These are phyloP conservation scores for Sporothrix dimorphospora DNA, from an alignment of 2,329 filamentous ascomycete species.

Conservation along the genomic window DNA sequence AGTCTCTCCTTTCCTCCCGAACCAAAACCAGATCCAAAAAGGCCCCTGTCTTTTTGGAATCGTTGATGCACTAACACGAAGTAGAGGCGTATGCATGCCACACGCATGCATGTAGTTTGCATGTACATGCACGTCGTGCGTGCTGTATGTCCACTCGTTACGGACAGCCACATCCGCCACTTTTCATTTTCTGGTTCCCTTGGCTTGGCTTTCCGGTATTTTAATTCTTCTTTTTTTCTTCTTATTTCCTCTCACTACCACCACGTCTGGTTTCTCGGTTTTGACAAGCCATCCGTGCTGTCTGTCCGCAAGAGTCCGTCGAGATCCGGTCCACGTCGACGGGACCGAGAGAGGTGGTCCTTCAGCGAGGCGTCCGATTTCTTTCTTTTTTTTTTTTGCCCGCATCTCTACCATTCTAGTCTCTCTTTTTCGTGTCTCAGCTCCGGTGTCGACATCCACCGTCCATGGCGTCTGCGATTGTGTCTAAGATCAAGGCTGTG, in stretches of 20 bases:
- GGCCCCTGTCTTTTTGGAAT: conserved; percentile 5
- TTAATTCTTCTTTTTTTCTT: neutral
- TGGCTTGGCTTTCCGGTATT: neutral
- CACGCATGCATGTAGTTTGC: conserved; percentile 7
- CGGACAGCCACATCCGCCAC: conserved; percentile 15
- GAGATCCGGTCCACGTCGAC: neutral
- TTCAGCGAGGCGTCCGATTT: neutral
- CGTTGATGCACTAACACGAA: conserved; percentile 18
- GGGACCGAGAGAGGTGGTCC: neutral
- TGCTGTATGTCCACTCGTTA: neutral
- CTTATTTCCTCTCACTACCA: neutral
- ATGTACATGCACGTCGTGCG: neutral
- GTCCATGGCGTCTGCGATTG: neutral
- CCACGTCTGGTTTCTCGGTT: conserved; percentile 7
- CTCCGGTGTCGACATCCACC: neutral
- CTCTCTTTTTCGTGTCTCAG: conserved; percentile 13
- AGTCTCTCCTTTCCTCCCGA: neutral
- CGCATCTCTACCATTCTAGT: neutral
- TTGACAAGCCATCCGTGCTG: neutral
- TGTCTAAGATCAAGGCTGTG: conserved; percentile 19
- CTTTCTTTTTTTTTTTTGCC: neutral
- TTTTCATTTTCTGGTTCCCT: neutral
- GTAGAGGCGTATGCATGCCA: conserved; percentile 4
- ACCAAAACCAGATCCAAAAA: neutral
- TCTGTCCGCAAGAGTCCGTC: neutral